A percentile compares a stretch with the other conserved stretches of the same genome.
phyloP scores from a whole-genome alignment of 176 grass and related monocot species.

The Lolium perenne region DNA sequence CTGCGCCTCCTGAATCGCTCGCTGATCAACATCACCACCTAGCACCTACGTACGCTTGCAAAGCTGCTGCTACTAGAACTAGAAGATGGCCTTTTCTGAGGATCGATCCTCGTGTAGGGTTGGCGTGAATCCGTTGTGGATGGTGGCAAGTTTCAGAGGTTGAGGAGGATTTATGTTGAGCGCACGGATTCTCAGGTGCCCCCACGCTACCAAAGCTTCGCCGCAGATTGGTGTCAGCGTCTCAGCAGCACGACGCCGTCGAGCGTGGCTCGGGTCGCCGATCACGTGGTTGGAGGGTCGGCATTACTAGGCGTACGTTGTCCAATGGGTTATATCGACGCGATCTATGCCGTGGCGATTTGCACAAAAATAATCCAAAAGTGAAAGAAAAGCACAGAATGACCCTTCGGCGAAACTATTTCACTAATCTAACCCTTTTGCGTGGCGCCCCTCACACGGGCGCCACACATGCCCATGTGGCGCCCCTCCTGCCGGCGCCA shows the following conservation, averaged over 20 bases:
- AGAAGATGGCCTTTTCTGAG: conserved; percentile 29
- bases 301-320: no score
- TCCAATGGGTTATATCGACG: neutral
- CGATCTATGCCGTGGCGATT: neutral
- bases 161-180: conserved; percentile 30
- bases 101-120: no score
- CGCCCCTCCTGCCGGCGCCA: no score
- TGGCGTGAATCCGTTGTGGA: neutral
- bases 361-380: no score
- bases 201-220: neutral
- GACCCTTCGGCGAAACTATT: no score
- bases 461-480: no score
- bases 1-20: no score
- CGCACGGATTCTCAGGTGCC: conserved; percentile 63
- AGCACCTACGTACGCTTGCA: neutral
- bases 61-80: conserved; percentile 13
- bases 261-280: neutral
- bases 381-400: no score
- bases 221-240: neutral
- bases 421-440: no score
- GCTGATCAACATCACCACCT: neutral
- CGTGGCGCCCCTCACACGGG: no score
- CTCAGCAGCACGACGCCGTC: neutral
- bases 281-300: neutral
- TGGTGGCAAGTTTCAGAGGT: conserved; percentile 26